Base-by-base conservation (phyloP, 1,139 yeast species). In the Protomyces arabidopsidicola region DNA sequence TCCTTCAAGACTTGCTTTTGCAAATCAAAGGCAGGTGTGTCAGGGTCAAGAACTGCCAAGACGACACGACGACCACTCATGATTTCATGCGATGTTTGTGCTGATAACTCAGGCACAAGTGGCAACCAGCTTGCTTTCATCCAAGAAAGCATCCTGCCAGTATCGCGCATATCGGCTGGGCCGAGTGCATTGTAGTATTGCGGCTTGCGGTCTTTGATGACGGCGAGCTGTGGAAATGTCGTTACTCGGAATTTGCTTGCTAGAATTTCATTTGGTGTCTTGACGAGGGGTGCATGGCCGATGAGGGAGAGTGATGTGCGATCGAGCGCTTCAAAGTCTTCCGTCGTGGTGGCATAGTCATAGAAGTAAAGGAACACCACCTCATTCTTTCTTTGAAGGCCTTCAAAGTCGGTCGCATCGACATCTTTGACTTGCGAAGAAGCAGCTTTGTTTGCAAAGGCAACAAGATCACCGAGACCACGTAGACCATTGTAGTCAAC, bases 321-420 rank as follows among this genome's bases (percentile, higher is more conserved):
- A 57, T 72, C 71, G 53, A 77, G 69, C 2, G 78, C 77, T 52
- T 73, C 75, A 69, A 77, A 77, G 65, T 77, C 80, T 65, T 78
- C 81, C 14, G 69, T 65, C 52, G 74, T 72, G 4, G 78, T 74
- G 9, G 73, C 70, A 50, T 72, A 72, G 66, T 78, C 79, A 65
- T 77, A 75, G 51, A 78, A 71, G 66, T 75, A 78, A 27, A 78
- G 68, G 66, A 76, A 75, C 22, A 68, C 63, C 31, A 69, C 72
- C 34, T 69, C 72, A 31, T 68, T 68, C 42, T 58, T 67, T 65
- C 66, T 68, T 45, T 65, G 68, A 34, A 65, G 48, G 36, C 68
- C 69, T 34, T 71, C 71, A 31, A 72, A 69, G 51, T 70, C 69
- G n/a, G 70, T 59, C 1, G 68, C 69, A 35, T 69, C 69, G 50